Evolutionary conservation across 345 rosid species (phyloP).

Genomic region (Dovyalis caffra): DNA sequence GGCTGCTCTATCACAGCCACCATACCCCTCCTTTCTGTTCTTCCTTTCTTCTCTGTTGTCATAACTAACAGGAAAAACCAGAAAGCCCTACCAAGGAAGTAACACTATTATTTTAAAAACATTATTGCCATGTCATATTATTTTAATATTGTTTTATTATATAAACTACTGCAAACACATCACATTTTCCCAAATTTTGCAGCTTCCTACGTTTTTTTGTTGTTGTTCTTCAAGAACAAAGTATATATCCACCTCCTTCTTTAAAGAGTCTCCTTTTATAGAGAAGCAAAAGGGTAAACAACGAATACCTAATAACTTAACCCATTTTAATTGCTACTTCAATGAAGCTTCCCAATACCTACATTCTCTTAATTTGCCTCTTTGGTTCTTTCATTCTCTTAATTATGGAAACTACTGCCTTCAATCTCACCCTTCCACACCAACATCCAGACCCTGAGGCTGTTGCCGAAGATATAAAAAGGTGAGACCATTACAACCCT

Average conservation of each 20-base stretch:
- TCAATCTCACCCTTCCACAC: slow-evolving; percentile 25
- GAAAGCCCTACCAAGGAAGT: slow-evolving; percentile 1
- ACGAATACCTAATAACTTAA: not conserved
- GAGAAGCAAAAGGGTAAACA: slow-evolving; percentile 11
- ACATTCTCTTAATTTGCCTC: slow-evolving; percentile 38
- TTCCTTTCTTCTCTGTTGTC: slow-evolving; percentile 13
- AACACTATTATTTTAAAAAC: not conserved
- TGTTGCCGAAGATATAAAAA: slow-evolving; percentile 18
- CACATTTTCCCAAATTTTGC: slow-evolving; percentile 28
- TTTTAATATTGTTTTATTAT: slow-evolving; percentile 21
- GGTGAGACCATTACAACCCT: slow-evolving; percentile 2
- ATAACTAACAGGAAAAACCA: slow-evolving; percentile 8
- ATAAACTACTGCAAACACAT: slow-evolving; percentile 20
- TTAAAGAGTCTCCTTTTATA: slow-evolving; percentile 1
- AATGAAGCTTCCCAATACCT: slow-evolving; percentile 36
- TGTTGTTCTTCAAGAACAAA: slow-evolving; percentile 18
- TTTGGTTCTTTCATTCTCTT: not conserved
- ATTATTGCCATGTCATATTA: not conserved
- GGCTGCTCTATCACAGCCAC: slow-evolving; percentile 10
- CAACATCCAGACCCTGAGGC: slow-evolving; percentile 25
- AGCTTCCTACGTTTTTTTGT: slow-evolving; percentile 18
- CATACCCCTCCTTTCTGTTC: not conserved
- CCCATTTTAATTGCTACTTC: slow-evolving; percentile 17
- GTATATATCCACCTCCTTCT: not conserved
- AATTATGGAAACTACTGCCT: slow-evolving; percentile 7